Evolutionary conservation across 257 asterid genomes (phyloP).

Genomic region (Agastache rugosa): DNA sequence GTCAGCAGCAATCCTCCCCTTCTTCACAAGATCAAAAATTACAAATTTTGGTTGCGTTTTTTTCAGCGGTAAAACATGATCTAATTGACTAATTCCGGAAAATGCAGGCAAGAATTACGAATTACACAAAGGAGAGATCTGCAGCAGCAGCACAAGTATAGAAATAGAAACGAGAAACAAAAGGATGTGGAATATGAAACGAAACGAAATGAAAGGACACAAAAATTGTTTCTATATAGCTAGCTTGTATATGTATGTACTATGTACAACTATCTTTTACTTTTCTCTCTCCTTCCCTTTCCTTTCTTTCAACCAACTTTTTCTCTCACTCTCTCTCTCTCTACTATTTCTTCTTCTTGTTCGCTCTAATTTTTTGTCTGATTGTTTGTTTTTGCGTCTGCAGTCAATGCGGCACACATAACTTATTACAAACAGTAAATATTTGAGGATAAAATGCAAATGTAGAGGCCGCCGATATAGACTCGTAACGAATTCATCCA

Average conservation of each 20-base stretch:
- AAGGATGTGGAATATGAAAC: constrained; percentile 26
- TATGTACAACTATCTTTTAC: constrained; percentile 37
- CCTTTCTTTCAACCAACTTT: constrained; percentile 25
- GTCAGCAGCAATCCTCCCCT: background rate
- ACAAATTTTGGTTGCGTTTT: background rate
- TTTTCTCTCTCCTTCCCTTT: constrained; percentile 36
- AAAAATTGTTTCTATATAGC: constrained; percentile 26
- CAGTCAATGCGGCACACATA: constrained; percentile 26
- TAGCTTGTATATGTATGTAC: background rate
- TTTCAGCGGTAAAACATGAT: constrained; percentile 12
- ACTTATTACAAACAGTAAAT: constrained; percentile 32
- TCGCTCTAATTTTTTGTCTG: too few relatives aligned
- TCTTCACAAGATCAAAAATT: constrained; percentile 5
- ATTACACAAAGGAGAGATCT: constrained; percentile 41
- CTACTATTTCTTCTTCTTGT: background rate
- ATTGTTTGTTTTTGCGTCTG: background rate
- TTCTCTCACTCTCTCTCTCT: background rate
- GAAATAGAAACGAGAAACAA: background rate
- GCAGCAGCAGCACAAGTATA: constrained; percentile 26
- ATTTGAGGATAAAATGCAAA: background rate
- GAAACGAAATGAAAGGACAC: constrained; percentile 40
- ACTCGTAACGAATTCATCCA: background rate
- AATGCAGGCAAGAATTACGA: constrained; percentile 15
- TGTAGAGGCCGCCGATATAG: constrained; percentile 34
- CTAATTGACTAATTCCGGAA: constrained; percentile 23